phyloP scores from a whole-genome alignment of 257 asterid species.

The Orobanche coerulescens region DNA sequence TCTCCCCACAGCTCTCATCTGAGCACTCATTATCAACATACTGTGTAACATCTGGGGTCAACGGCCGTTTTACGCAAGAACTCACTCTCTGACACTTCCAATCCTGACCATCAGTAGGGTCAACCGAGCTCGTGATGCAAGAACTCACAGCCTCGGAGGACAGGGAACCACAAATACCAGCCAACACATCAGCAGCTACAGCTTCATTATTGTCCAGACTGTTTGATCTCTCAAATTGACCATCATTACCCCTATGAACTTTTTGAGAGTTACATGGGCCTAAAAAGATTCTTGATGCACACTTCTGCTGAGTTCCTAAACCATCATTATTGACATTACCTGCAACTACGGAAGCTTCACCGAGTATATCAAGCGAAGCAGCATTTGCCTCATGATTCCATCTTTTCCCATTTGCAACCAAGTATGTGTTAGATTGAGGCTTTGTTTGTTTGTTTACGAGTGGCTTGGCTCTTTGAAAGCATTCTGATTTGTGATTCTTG shows the following conservation, averaged over 20 bases:
- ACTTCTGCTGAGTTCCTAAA: constrained; percentile 40
- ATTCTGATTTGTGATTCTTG: constrained; percentile 85
- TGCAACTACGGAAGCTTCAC: constrained; percentile 69
- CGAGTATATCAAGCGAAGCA: constrained; percentile 73
- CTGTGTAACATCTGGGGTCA: constrained; percentile 66
- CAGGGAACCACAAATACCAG: constrained; percentile 88
- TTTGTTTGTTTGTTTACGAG: constrained; percentile 50
- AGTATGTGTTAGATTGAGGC: constrained; percentile 48
- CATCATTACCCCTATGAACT: constrained; percentile 34
- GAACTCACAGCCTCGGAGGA: constrained; percentile 98
- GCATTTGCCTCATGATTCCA: constrained; percentile 69
- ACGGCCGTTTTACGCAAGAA: constrained; percentile 44
- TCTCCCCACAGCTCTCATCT: constrained; percentile 88
- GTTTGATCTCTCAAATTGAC: constrained; percentile 36
- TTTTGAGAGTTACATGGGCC: constrained; percentile 38
- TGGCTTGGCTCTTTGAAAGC: constrained; percentile 63
- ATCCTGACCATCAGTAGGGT: constrained; percentile 62
- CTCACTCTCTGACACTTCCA: constrained; percentile 49
- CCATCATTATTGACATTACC: constrained; percentile 46
- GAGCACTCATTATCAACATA: constrained; percentile 71
- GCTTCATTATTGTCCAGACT: constrained; percentile 66
- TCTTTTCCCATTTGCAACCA: constrained; percentile 75
- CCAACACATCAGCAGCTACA: constrained; percentile 93
- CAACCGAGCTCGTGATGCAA: constrained; percentile 80
- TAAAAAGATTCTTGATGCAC: constrained; percentile 32